These are phyloP conservation scores for Yarrowia sp. DNA, from an alignment of 805 yeast species.

Conservation along the genomic window DNA sequence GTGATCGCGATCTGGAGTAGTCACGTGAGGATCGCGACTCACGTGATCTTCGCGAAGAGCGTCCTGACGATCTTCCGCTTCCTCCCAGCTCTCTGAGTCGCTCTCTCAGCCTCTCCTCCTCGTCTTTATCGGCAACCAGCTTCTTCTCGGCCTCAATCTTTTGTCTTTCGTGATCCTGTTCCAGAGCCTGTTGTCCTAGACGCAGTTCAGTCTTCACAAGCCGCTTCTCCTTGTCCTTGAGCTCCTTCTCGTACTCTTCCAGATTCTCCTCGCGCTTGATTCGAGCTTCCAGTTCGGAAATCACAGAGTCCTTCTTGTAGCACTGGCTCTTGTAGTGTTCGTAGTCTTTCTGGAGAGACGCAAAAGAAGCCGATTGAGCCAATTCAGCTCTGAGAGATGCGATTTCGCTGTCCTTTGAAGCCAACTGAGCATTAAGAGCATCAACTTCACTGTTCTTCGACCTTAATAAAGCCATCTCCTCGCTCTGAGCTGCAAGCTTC, in stretches of 20 bases:
- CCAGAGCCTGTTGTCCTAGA: slow-evolving; percentile 1
- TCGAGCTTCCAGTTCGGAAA: not conserved
- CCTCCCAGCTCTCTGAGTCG: not conserved
- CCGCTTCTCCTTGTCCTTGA: not conserved
- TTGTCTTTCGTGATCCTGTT: slow-evolving; percentile 7
- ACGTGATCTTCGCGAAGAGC: not conserved
- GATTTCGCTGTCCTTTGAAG: too few species aligned
- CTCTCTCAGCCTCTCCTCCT: not conserved
- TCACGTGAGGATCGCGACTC: not conserved
- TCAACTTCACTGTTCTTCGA: too few species aligned
- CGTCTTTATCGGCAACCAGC: not conserved
- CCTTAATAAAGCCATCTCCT: too few species aligned
- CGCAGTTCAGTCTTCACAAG: not conserved
- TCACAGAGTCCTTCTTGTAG: not conserved
- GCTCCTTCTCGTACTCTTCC: not conserved
- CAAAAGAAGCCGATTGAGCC: too few species aligned
- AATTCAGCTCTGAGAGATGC: not conserved
- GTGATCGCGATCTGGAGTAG: not conserved
- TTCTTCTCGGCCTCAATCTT: not conserved
- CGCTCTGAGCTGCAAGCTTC: too few species aligned
- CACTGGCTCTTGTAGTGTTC: slow-evolving; percentile 14
- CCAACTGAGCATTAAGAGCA: too few species aligned
- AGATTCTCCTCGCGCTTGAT: not conserved
- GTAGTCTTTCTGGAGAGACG: not conserved
- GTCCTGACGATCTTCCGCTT: too few species aligned